Evolutionary conservation across 2,329 filamentous ascomycete species (phyloP), one percentile per base, ranked within the genome.

Genomic region (Paraconiothyrium brasiliense): DNA sequence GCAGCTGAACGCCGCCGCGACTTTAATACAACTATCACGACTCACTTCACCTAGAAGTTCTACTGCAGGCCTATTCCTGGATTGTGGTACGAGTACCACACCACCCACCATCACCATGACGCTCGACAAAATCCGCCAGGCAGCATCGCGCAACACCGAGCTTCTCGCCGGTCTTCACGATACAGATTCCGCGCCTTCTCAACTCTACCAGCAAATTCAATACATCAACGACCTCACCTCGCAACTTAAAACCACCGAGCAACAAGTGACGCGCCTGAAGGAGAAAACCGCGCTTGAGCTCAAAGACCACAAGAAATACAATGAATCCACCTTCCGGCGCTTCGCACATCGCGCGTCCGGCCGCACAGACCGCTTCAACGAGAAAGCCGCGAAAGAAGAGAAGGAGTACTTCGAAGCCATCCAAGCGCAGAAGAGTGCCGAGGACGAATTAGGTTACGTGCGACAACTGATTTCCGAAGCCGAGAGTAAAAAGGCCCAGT

Each of bases 311-410:
- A 74, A 74, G 46, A 76, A 76, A 55, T 77, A 77, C 58, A 73
- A 71, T 16, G 73, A 76, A 57, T 75, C 72, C 0, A 71, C 64
- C 2, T 68, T 76, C 54, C 68, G 71, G 3, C 72, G 73, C 44
- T 69, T 77, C 49, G 71, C 74, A 1, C 73, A 78, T 59, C 76
- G 72, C 57, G 73, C 74, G 3, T 66, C 64, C 7, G 75, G 74
- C 4, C 66, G 66, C 10, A 73, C 71, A 44, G 66, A 73, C 8
- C 64, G 61, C 9, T 77, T 76, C 46, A 68, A 51, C 4, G 70
- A 72, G 11, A 76, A 78, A 59, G 73, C 74, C 9, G 73, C 69
- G 0, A 76, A 76, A 54, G 75, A 77, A 64, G 75, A 77, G 46
- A 68, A 71, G 8, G 74, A 76, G 51, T 77, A 76, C 59, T 76